Base-by-base conservation (phyloP, 768 basidiomycete species). In the Leccinum olivaceopallidum region DNA sequence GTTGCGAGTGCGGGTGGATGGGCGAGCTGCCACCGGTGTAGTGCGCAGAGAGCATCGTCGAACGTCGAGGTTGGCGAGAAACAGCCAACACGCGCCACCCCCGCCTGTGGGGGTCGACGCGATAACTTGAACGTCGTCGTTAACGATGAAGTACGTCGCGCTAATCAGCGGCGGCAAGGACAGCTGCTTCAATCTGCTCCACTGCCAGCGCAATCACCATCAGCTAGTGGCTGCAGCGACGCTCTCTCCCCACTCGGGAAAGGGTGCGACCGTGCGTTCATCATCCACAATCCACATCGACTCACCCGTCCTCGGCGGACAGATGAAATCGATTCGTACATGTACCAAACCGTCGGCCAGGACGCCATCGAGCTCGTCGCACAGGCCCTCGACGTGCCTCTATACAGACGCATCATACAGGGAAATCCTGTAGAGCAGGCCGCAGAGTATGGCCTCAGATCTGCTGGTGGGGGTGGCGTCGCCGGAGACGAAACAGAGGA, bases 291-390 rank as follows among this genome's bases (percentile, higher is more conserved):
- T 16, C 51, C 53, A 4, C 14, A 22, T 9, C 36, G 2, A 48
- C 60, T 60, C 58, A 64, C 64, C 36, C 30, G 59, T 57, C 20
- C n/a, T 20, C 55, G 24, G 42, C 32, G n/a, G 12, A 36, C 73
- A 97, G 97, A 98, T 80, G 97, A 99, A 79, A 85, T 98, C 69
- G 95, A 99, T 75, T 98, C 95, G 24, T 98, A 94, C 77, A 81
- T 99, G 73, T 99, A 98, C 75, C 97, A 99, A 74, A 98, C 96
- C n/a, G 95, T 99, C 28, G 97, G 95, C 1, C 95, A 98, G 71
- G 92, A 94, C 59, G 93, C 94, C 18, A 88, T 98, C 60, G 86
- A 92, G 53, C 80, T 89, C 55, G 88, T 98, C 58, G 95, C 94
- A 22, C 79, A 80, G 54, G 93, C 96, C 2, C 79, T 98, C 58